Evolutionary conservation across 768 basidiomycete species (phyloP), one percentile per base, ranked within the genome.

Genomic region (Mycena vitilis): DNA sequence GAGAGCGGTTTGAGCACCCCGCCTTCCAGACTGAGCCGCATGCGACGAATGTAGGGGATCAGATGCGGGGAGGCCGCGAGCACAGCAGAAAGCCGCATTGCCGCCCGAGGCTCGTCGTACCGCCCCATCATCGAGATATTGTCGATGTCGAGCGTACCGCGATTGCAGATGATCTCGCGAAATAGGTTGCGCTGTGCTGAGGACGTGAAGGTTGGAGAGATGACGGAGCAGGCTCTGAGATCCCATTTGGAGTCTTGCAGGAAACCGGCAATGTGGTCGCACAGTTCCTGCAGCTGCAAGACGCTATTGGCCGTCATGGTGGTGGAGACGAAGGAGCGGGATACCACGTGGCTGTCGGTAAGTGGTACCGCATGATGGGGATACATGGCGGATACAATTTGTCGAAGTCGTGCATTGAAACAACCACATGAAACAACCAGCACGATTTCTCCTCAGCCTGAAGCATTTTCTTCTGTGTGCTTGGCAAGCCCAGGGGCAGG

Each of bases 131-230:
- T 12, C 11, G 57, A 34, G 36, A 54, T 15, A 34, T 66, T 59
- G 59, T 60, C 59, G 44, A 61, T 49, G 30, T 52, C 44, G 2
- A 48, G 58, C 2, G 22, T 30, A 15, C 65, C 58, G 12, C 65
- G 59, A 66, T 66, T 66, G 59, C 60, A 49, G 16, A 66, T 61
- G 52, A 66, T 61, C 36, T 66, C 65, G 59, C 25, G 25, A 25
- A 66, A 66, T 5, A 66, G 51, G 2, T 47, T 23, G 37, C 59
- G 51, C 15, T 66, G 65, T 16, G 53, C 59, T 10, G 65, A 42
- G n/a, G 65, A 36, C 0, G 65, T 61, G 53, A 66, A 25, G 45
- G 13, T 18, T 12, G 45, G 36, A 18, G 54, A 47, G 44, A 64
- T 36, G 0, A 64, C 45, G 5, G 63, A 16, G 45, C 63, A 64